phyloP scores from a whole-genome alignment of 495 filamentous ascomycete genomes.

The Chaetomidium leptoderma region DNA sequence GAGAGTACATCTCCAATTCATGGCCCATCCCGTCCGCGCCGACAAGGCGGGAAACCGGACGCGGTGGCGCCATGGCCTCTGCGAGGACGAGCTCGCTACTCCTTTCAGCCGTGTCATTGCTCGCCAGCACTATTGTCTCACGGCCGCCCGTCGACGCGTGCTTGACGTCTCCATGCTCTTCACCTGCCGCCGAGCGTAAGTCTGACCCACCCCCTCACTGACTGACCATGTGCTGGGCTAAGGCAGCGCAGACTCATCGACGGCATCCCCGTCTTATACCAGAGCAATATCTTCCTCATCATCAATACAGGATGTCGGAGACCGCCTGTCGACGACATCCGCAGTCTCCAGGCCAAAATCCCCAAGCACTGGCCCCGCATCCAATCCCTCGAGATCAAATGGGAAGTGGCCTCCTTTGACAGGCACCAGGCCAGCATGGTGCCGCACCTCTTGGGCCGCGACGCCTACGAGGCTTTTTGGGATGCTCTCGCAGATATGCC shows the following conservation, averaged over 20 bases:
- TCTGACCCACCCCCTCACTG: not conserved
- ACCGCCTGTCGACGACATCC: slow-evolving; percentile 13
- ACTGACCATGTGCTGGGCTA: not conserved
- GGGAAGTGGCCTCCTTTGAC: slow-evolving; percentile 14
- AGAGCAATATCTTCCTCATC: slow-evolving; percentile 18
- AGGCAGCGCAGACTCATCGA: slow-evolving; percentile 8
- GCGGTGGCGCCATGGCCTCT: slow-evolving; percentile 17
- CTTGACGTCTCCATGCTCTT: slow-evolving; percentile 15
- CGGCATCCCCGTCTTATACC: slow-evolving; percentile 15
- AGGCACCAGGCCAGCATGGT: slow-evolving; percentile 15
- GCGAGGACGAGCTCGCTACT: not conserved
- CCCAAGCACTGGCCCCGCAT: slow-evolving; percentile 17
- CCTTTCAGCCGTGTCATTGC: slow-evolving; percentile 1
- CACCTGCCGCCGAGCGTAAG: slow-evolving; percentile 19
- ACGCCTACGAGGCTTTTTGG: slow-evolving; percentile 19
- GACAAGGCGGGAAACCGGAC: slow-evolving; percentile 15
- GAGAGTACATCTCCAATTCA: slow-evolving; percentile 16
- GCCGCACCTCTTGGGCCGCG: slow-evolving; percentile 13
- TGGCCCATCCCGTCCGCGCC: slow-evolving; percentile 15
- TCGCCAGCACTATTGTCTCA: slow-evolving; percentile 13
- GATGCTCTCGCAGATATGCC: slow-evolving; percentile 21
- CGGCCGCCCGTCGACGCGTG: slow-evolving; percentile 1
- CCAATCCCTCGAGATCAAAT: slow-evolving; percentile 17
- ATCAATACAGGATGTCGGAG: slow-evolving; percentile 10
- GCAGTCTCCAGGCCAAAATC: slow-evolving; percentile 19